Base-by-base conservation (phyloP, 192 early-diverging fungal genomes). In the Backusella australiensis region DNA sequence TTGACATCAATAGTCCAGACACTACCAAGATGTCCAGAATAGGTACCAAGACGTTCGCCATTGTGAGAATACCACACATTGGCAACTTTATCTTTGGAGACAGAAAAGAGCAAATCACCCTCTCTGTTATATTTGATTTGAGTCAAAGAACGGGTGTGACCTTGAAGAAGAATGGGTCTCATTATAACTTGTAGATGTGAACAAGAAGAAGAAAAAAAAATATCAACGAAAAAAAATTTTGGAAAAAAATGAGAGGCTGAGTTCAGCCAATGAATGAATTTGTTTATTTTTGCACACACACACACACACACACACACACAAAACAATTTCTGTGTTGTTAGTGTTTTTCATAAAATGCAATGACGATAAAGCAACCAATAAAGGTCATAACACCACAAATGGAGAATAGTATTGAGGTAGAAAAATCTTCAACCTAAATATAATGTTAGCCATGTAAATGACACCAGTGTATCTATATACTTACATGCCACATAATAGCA, bases 111-210 rank as follows among this genome's bases (percentile, higher is more conserved):
- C 68, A 99, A 88, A 84, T 99, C 98, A 44, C 98, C 98, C 79
- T 98, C 98, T 36, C 87, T 78, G 90, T 99, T 99, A 91, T 98
- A 99, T 83, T 95, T 95, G 83, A 99, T 91, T 81, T 96, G 96
- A 44, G 98, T 99, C 76, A 99, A 86, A 53, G 98, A 91, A 88
- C 98, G 95, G 59, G 90, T 91, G 85, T 99, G 98, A 49, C 98
- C 98, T 89, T 95, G 93, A 75, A 98, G 89, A 67, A 99, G 88
- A 86, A 98, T 96, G 38, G 98, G 98, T 82, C 92, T 88, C 94
- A 91, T 82, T 68, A 79, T 71, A 41, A 32, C 32, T 32, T 32
- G 34, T 15, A 17, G 9, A 36, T 69, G 39, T 39, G 23, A 3
- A 32, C 4, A 44, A 69, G 6, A 29, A 32, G 4, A 39, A 72